Percentiles rank a stretch among this genome's conserved stretches.
Conservation (phyloP, 75 land plant species). For the Larix kaempferi region DNA sequence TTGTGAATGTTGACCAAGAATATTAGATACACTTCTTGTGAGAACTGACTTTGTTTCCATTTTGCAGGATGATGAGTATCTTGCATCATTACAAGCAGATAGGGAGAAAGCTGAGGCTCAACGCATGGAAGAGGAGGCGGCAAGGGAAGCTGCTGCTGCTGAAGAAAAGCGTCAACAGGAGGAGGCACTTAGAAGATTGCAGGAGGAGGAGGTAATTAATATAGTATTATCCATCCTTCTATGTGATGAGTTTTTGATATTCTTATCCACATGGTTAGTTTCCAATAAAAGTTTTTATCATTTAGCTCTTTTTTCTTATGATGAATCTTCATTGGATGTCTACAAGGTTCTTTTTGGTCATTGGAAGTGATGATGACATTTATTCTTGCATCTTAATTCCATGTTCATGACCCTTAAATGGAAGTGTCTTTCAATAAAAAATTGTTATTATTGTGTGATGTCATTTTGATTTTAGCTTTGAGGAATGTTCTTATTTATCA, state of each 20-base stretch:
- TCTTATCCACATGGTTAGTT: background rate
- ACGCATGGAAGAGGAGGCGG: slow-evolving; percentile 41
- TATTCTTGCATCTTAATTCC: too few relatives aligned
- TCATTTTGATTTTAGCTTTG: background rate
- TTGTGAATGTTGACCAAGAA: background rate
- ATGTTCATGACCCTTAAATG: too few relatives aligned
- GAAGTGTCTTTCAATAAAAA: too few relatives aligned
- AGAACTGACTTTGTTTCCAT: slow-evolving; percentile 6
- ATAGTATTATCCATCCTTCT: background rate
- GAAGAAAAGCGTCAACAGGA: slow-evolving; percentile 55
- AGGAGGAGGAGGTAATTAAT: slow-evolving; percentile 62
- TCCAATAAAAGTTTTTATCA: too few relatives aligned
- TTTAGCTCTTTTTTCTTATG: too few relatives aligned
- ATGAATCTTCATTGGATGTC: too few relatives aligned
- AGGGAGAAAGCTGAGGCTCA: slow-evolving; percentile 70
- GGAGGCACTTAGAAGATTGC: slow-evolving; percentile 45
- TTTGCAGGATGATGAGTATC: slow-evolving; percentile 85
- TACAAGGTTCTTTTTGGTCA: too few relatives aligned
- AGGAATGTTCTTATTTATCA: background rate
- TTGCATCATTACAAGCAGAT: slow-evolving; percentile 89
- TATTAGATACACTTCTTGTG: background rate
- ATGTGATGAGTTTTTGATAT: background rate
- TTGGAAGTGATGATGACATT: too few relatives aligned
- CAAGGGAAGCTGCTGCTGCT: slow-evolving; percentile 55
- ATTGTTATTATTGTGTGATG: background rate